Evolutionary conservation across 768 basidiomycete species (phyloP).

Genomic region (Lentinula detonsa): DNA sequence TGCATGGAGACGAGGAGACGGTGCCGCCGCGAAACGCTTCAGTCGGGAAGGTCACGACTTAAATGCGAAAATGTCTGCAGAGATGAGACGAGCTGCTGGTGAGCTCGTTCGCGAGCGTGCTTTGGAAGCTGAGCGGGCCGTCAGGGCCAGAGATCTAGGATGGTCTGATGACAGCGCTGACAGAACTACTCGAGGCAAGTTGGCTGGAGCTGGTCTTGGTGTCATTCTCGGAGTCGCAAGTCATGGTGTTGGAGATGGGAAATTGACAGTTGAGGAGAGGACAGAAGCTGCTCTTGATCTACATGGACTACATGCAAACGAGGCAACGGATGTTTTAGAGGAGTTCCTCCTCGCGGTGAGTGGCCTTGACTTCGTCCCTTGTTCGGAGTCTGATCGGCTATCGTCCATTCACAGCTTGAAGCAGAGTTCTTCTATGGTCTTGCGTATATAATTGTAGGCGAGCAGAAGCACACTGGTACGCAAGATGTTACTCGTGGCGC

Average conservation of each 20-base stretch:
- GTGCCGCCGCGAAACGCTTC: constrained; percentile 92
- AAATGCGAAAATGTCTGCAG: constrained; percentile 84
- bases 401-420: constrained; percentile 53
- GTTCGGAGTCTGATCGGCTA: background rate
- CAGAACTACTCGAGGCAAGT: constrained; percentile 63
- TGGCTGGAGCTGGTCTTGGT: constrained; percentile 78
- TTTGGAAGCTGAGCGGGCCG: constrained; percentile 68
- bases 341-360: constrained; percentile 83
- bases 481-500: constrained; percentile 80
- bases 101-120: constrained; percentile 81
- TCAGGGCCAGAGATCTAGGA: constrained; percentile 51
- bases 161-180: constrained; percentile 88
- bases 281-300: constrained; percentile 84
- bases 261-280: constrained; percentile 77
- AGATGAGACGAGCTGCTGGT: constrained; percentile 82
- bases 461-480: constrained; percentile 94
- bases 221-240: constrained; percentile 84
- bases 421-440: constrained; percentile 79
- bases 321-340: constrained; percentile 87
- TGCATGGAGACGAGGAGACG: constrained; percentile 93
- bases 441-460: constrained; percentile 91
- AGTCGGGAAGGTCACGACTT: constrained; percentile 91
- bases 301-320: constrained; percentile 91
- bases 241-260: constrained; percentile 44
- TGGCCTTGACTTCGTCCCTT: background rate